Conservation (phyloP, 1,139 yeast genomes). For the Magnusiomyces paraingens region DNA sequence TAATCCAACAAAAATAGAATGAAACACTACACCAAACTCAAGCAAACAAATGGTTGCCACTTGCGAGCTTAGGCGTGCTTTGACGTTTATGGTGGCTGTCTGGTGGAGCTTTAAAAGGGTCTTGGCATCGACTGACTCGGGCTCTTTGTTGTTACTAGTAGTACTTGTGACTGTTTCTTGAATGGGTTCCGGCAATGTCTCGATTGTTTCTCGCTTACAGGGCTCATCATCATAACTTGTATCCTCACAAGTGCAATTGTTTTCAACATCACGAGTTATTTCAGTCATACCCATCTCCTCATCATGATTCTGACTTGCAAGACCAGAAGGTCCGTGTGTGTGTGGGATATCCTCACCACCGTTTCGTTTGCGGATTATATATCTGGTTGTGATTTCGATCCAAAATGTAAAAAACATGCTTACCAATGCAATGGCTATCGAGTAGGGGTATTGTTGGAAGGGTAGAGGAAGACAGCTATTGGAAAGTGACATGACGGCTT, state of each 20-base stretch:
- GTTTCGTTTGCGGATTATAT: conserved; percentile 14
- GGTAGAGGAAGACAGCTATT: conserved; percentile 50
- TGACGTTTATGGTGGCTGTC: neutral
- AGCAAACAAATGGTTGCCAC: conserved; percentile 51
- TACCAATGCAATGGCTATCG: conserved; percentile 52
- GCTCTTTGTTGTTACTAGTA: neutral
- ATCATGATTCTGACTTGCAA: conserved; percentile 7
- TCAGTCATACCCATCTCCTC: neutral
- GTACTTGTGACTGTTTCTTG: neutral
- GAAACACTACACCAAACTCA: conserved; percentile 77
- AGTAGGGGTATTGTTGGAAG: conserved; percentile 55
- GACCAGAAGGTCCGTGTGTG: conserved; percentile 26
- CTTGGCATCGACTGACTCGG: neutral
- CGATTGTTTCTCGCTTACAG: neutral
- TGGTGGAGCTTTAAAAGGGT: neutral
- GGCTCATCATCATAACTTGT: neutral
- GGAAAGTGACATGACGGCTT: conserved; percentile 56
- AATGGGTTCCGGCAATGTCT: neutral
- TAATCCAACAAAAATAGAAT: conserved; percentile 72
- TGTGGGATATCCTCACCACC: conserved; percentile 13
- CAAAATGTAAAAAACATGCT: conserved; percentile 31
- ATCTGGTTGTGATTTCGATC: conserved; percentile 27
- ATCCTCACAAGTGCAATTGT: neutral
- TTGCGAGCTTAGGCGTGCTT: conserved; percentile 23
- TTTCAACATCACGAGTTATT: too few species aligned